phyloP scores from a whole-genome alignment of 176 grass and related monocot species.

The Oryza rufipogon region DNA sequence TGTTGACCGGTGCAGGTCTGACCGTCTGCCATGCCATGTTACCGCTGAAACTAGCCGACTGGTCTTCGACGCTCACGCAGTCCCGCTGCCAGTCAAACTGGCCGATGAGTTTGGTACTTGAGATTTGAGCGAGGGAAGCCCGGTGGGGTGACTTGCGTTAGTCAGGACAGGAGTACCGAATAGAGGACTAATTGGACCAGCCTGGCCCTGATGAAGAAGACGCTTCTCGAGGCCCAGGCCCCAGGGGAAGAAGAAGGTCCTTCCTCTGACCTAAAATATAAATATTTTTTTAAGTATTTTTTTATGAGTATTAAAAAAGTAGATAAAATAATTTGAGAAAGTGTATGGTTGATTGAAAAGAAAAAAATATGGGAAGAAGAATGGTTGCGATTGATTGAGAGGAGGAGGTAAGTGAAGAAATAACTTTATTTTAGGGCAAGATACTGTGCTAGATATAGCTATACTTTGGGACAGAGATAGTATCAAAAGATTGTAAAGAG shows the following conservation, averaged over 20 bases:
- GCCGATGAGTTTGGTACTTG: not conserved
- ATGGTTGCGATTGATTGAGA: too few relatives aligned
- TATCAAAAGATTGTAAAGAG: too few relatives aligned
- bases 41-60: not conserved
- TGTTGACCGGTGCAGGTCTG: conserved; percentile 33
- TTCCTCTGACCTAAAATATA: too few relatives aligned
- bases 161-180: not conserved
- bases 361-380: too few relatives aligned
- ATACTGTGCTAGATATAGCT: too few relatives aligned
- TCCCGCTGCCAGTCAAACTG: not conserved
- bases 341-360: too few relatives aligned
- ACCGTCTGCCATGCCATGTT: not conserved
- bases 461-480: too few relatives aligned
- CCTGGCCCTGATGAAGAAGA: not conserved
- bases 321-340: too few relatives aligned
- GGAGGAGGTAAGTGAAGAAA: too few relatives aligned
- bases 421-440: too few relatives aligned
- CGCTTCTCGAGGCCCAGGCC: not conserved
- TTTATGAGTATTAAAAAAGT: too few relatives aligned
- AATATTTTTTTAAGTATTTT: too few relatives aligned
- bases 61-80: not conserved
- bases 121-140: not conserved
- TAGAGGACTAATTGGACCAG: not conserved
- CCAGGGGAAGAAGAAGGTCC: not conserved
- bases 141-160: not conserved